Base-by-base conservation (phyloP, 208 protist genomes). In the Naegleria fowleri region DNA sequence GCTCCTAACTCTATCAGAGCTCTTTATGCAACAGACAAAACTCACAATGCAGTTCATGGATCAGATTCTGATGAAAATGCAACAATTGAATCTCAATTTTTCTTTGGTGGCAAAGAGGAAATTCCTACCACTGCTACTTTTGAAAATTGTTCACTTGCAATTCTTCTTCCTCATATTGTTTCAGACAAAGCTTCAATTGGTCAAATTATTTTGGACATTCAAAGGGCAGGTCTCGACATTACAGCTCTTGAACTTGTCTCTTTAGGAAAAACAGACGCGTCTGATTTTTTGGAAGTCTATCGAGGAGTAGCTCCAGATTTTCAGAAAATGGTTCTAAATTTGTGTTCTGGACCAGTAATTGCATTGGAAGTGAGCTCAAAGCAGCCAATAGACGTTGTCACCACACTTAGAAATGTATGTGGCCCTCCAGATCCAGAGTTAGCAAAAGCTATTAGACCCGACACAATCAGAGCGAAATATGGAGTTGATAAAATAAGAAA, bases 281-380 rank as follows among this genome's bases (percentile, higher is more conserved):
- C 96, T 90, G 98, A 99, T 91, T 99, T 99, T 93, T 93, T 99
- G 89, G 97, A 99, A 92, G 98, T 99, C 29, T 99, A 99, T 95
- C 97, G 97, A 89, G 97, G 97, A 75, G 97, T 99, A 13, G 91
- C 98, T 11, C 97, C 97, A 36, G 97, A 99, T 93, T 98, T 98
- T 92, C 94, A 95, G 87, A 94, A 94, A 90, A 92, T 98, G 86
- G 97, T 98, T 38, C 96, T 98, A 91, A 94, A 98, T 93, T 94
- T 98, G 91, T 95, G 95, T 11, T 97, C 95, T 67, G 97, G 96
- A 0, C 94, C 96, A 25, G 96, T 93, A 92, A 96, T 96, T 92
- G 97, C 95, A 16, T 93, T 98, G 76, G 95, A 98, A 93, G 94
- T 98, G 83, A 36, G 25, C 0, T 36, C 16, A 36, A 33, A 39